phyloP scores from a whole-genome alignment of 2,329 filamentous ascomycete species.

The Didymosphaeria variabile region DNA sequence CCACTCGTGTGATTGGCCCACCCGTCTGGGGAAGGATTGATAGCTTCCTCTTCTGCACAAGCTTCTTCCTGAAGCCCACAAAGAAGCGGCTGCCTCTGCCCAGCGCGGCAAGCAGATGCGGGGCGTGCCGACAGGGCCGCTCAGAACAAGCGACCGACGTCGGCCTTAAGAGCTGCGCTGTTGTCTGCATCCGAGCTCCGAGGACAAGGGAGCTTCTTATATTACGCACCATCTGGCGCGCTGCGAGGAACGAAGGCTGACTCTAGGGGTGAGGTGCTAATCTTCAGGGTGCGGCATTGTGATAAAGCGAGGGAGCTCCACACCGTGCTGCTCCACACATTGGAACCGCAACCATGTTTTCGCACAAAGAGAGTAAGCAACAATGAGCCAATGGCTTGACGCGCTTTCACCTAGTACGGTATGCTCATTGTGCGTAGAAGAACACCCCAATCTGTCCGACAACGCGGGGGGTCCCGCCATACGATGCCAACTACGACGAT shows the following conservation, averaged over 20 bases:
- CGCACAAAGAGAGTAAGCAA: conserved; percentile 44
- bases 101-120: conserved; percentile 8
- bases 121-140: background rate
- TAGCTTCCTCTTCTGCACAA: conserved; percentile 9
- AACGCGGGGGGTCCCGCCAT: conserved; percentile 27
- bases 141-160: conserved; percentile 10
- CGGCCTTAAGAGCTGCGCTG: conserved; percentile 1
- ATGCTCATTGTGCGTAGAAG: background rate
- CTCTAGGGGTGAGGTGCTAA: background rate
- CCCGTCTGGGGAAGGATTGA: background rate
- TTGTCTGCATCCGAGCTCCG: conserved; percentile 5
- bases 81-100: background rate
- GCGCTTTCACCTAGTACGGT: background rate
- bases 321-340: conserved; percentile 20
- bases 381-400: background rate
- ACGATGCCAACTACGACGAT: conserved; percentile 46
- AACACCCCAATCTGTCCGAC: conserved; percentile 23
- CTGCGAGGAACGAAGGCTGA: background rate
- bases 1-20: background rate
- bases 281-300: background rate
- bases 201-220: conserved; percentile 4
- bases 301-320: background rate
- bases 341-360: conserved; percentile 36
- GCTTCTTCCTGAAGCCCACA: background rate
- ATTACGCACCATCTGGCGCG: background rate